Evolutionary conservation across 2,329 filamentous ascomycete genomes (phyloP).

Genomic region (Beauveria sp.): DNA sequence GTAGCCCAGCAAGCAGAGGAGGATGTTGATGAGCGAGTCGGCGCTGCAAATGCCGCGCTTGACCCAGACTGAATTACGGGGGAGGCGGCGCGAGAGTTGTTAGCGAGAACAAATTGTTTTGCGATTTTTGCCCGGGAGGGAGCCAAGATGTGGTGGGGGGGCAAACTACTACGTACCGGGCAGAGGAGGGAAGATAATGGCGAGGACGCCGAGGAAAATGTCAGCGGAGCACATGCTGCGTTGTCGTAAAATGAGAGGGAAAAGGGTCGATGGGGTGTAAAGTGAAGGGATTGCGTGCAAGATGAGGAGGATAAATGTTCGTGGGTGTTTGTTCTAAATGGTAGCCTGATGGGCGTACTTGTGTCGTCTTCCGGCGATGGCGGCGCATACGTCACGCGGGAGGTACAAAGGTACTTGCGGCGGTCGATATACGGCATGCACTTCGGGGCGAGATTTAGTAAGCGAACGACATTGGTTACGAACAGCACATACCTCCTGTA

Average conservation of each 20-base stretch:
- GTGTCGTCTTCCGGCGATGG: constrained; percentile 6
- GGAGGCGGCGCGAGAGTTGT: not conserved
- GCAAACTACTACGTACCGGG: constrained; percentile 41
- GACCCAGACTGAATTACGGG: constrained; percentile 64
- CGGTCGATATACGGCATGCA: too few relatives aligned
- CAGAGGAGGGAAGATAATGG: constrained; percentile 58
- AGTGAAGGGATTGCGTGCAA: not conserved
- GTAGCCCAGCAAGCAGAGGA: constrained; percentile 72
- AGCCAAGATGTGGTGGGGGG: not conserved
- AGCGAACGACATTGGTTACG: too few relatives aligned
- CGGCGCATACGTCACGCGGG: constrained; percentile 1
- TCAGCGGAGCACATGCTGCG: constrained; percentile 50
- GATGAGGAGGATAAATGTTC: not conserved
- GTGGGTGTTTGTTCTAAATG: not conserved
- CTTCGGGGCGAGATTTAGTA: too few relatives aligned
- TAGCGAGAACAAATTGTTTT: not conserved
- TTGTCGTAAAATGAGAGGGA: not conserved
- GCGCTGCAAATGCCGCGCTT: constrained; percentile 89
- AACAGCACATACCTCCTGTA: too few relatives aligned
- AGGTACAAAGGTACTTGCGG: not conserved
- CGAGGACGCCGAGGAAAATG: constrained; percentile 56
- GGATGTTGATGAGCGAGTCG: constrained; percentile 91
- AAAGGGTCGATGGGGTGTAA: not conserved
- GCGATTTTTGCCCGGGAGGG: not conserved
- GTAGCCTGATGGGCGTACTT: constrained; percentile 16